Evolutionary conservation across 2,329 filamentous ascomycete genomes (phyloP).

Genomic region (Neurospora sp.): DNA sequence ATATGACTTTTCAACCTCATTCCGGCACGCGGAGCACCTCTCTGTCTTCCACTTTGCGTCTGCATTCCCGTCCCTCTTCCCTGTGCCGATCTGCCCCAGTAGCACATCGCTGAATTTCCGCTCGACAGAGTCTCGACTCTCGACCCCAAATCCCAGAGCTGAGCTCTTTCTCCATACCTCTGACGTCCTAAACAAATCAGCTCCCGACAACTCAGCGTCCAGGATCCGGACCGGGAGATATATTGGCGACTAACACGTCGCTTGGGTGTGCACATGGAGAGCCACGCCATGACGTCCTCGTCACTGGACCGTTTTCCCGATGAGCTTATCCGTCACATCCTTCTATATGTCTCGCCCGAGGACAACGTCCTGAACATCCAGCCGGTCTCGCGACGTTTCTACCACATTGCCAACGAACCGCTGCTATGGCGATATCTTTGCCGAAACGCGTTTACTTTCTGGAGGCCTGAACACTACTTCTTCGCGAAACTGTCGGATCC

Average conservation of each 20-base stretch:
- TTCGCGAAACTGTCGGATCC: conserved; percentile 38
- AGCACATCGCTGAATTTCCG: not conserved
- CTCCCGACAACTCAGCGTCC: not conserved
- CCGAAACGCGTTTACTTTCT: conserved; percentile 56
- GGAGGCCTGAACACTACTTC: conserved; percentile 59
- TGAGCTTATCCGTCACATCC: conserved; percentile 74
- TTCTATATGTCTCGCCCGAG: conserved; percentile 50
- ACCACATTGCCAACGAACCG: conserved; percentile 56
- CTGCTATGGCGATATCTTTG: conserved; percentile 78
- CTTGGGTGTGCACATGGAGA: not conserved
- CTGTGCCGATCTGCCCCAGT: not conserved
- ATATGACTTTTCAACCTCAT: not conserved
- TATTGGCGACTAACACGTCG: not conserved
- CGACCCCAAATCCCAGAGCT: not conserved
- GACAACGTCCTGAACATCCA: conserved; percentile 41
- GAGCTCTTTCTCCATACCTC: not conserved
- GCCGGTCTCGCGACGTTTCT: conserved; percentile 51
- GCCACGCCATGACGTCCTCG: conserved; percentile 10
- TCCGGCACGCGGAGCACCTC: not conserved
- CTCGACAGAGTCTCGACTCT: not conserved
- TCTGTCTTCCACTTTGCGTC: not conserved
- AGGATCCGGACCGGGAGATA: not conserved
- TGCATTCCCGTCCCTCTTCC: not conserved
- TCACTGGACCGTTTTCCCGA: conserved; percentile 31
- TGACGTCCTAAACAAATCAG: not conserved